These are phyloP conservation scores for Vitis labrusca DNA, from an alignment of 164 flowering plant genomes.

Conservation along the genomic window DNA sequence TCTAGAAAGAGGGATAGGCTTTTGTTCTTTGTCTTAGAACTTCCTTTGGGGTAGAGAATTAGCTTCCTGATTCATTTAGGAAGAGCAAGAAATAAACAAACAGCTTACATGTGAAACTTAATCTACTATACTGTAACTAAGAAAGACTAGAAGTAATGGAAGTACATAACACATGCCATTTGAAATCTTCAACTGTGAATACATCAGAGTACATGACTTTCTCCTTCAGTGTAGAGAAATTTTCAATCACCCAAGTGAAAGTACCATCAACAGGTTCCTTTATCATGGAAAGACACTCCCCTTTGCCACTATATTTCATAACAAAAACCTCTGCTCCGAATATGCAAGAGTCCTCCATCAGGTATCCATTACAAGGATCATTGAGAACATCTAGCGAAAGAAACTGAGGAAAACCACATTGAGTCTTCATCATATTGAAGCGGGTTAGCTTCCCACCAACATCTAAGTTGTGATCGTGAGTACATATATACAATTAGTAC, in stretches of 20 bases:
- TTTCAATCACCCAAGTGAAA: constrained; percentile 10
- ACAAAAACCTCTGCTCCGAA: constrained; percentile 23
- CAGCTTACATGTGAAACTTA: no score
- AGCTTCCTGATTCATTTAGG: not conserved
- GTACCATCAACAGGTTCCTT: not conserved
- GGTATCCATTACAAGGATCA: constrained; percentile 11
- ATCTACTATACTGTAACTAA: no score
- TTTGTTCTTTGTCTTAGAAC: not conserved
- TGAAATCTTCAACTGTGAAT: not conserved
- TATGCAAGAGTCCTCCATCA: constrained; percentile 13
- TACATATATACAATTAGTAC: no score
- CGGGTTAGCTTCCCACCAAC: constrained; percentile 1
- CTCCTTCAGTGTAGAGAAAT: not conserved
- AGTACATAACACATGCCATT: constrained; percentile 1
- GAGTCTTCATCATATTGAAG: constrained; percentile 3
- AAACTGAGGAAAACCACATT: constrained; percentile 10
- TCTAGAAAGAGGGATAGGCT: not conserved
- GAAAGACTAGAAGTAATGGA: not conserved
- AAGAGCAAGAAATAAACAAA: not conserved
- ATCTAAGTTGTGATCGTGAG: not conserved
- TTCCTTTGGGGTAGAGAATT: constrained; percentile 1
- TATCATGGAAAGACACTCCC: constrained; percentile 4
- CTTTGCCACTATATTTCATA: not conserved
- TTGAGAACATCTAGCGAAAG: not conserved
- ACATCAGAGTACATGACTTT: not conserved